Conservation (phyloP, 345 rosid genomes). For the Geranium brycei region DNA sequence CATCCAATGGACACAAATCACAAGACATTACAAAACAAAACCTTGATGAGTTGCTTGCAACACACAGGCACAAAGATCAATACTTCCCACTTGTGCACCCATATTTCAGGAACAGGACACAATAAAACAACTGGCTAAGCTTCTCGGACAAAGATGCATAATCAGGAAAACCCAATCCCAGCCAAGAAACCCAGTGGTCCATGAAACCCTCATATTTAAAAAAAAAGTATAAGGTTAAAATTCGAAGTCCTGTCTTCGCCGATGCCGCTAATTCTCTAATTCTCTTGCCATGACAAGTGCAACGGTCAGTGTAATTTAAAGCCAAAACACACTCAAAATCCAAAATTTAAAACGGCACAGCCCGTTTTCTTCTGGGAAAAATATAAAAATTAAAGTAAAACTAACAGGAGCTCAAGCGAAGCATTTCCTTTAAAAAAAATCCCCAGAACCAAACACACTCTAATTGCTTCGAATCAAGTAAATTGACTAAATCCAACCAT, state of each 20-base stretch:
- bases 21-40: neutral
- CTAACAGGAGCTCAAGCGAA: neutral
- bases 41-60: neutral
- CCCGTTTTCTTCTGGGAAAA: neutral
- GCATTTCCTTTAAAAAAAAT: neutral
- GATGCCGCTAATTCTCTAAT: neutral
- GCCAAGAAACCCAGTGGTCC: slow-evolving; percentile 8
- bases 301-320: slow-evolving; percentile 4
- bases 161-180: neutral
- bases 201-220: slow-evolving; percentile 4
- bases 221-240: slow-evolving; percentile 4
- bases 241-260: slow-evolving; percentile 4
- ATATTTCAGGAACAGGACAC: neutral
- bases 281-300: slow-evolving; percentile 3
- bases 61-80: no score
- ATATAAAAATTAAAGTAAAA: neutral
- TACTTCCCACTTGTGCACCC: neutral
- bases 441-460: slow-evolving; percentile 6
- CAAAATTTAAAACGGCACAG: slow-evolving; percentile 11
- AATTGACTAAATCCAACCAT: neutral
- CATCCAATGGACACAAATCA: neutral
- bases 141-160: neutral
- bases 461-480: neutral
- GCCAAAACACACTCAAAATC: slow-evolving; percentile 3
- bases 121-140: neutral